Percentiles rank a stretch among this genome's conserved stretches.
phyloP scores from a whole-genome alignment of 306 rosid genomes.

The Elaeagnus macrophylla region DNA sequence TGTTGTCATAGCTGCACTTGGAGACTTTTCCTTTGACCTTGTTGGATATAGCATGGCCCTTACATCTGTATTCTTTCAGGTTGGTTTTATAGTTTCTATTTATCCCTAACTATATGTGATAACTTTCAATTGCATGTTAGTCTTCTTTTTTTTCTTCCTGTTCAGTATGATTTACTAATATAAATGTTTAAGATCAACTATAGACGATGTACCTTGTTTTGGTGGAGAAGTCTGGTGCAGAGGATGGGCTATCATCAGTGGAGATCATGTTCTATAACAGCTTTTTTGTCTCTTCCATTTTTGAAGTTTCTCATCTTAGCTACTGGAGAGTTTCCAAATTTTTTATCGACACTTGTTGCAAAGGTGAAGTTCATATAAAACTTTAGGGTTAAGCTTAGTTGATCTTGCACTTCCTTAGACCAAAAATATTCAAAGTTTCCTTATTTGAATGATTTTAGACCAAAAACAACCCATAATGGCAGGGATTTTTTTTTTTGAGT shows the following conservation, averaged over 20 bases:
- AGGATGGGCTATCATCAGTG: slow-evolving; percentile 78
- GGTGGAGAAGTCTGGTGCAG: slow-evolving; percentile 95
- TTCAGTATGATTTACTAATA: slow-evolving; percentile 23
- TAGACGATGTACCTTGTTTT: slow-evolving; percentile 97
- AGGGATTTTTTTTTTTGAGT: no score
- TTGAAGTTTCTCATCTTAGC: slow-evolving; percentile 75
- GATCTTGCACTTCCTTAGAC: no score
- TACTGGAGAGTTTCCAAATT: slow-evolving; percentile 84
- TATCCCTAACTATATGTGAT: not conserved
- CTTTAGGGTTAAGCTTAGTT: no score
- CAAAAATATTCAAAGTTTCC: no score
- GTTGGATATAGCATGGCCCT: slow-evolving; percentile 88
- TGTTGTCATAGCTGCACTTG: slow-evolving; percentile 80
- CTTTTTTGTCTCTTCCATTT: slow-evolving; percentile 83
- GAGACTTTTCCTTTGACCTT: slow-evolving; percentile 90
- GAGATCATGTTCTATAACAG: slow-evolving; percentile 97
- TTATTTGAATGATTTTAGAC: no score
- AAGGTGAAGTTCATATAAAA: slow-evolving; percentile 47
- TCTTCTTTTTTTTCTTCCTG: not conserved
- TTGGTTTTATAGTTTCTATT: slow-evolving; percentile 19
- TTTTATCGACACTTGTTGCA: slow-evolving; percentile 58
- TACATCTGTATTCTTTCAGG: slow-evolving; percentile 92
- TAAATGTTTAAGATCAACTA: slow-evolving; percentile 17
- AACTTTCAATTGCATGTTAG: not conserved
- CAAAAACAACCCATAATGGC: no score